Evolutionary conservation across 495 filamentous ascomycete genomes (phyloP), one percentile per base, ranked within the genome.

Genomic region (Aspergillus cavernicola): DNA sequence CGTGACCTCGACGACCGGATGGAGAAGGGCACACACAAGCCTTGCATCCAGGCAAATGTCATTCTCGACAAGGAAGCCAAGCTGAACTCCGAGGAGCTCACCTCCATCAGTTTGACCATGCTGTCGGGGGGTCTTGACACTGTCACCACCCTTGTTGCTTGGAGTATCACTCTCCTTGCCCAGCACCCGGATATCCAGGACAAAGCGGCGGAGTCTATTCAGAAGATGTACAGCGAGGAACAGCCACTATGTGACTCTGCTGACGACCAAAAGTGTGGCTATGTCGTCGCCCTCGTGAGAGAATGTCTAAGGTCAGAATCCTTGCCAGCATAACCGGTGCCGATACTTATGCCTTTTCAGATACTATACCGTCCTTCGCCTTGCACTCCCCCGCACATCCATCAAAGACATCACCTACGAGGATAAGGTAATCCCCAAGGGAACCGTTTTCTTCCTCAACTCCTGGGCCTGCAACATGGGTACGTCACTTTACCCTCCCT

Each of bases 401-500:
- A 79, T 84, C 53, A 78, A 75, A 46, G 83, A 86, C 42, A 72
- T 86, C 10, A 72, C 70, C 0, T 86, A 84, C 53, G 57, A 83
- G 11, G 81, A 75, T 4, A 66, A 71, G 28, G 42, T 72, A 11
- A 84, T 86, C 15, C 83, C 83, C 0, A 74, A 77, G 28, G 78
- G 79, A 16, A 84, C 79, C 6, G 79, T 82, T 0, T 74, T 84
- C 36, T 85, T 84, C 62, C 65, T 87, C 52, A 86, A 87, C 61
- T 77, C 80, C 0, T 85, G 81, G 82, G 80, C 80, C 8, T 85
- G 82, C 52, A 86, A 85, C 43, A 81, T 77, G 69, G 82, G 79
- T 76, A 61, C 58, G 64, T 46, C 18, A 12, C 18, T n/a, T 20
- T 46, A 7, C 18, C 8, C 26, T 35, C 7, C 29, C 13, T 6